phyloP scores from a whole-genome alignment of 176 grass and related monocot genomes.

The Carex littledalei region DNA sequence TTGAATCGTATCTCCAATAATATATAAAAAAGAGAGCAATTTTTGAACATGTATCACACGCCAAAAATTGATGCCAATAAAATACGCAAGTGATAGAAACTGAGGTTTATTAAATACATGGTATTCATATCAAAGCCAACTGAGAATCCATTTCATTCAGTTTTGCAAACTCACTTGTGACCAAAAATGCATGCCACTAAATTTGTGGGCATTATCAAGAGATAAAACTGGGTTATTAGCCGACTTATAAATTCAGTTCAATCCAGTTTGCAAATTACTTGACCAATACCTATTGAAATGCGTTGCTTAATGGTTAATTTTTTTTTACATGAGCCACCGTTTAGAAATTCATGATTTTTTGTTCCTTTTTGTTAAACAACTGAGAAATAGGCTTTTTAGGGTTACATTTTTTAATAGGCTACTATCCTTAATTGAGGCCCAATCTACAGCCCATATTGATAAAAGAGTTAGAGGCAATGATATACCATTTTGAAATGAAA shows the following conservation, averaged over 20 bases:
- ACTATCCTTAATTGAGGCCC: neutral
- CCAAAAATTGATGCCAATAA: no score
- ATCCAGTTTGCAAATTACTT: neutral
- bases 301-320: neutral
- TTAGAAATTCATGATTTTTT: neutral
- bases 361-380: neutral
- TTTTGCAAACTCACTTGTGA: no score
- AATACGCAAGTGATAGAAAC: no score
- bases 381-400: neutral
- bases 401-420: neutral
- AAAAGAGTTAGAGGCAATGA: neutral
- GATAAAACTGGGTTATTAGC: conserved; percentile 32
- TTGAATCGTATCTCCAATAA: no score
- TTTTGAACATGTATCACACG: neutral
- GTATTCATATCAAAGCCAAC: no score
- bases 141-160: no score
- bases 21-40: neutral
- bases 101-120: no score
- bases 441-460: neutral
- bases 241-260: neutral
- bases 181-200: neutral
- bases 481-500: neutral
- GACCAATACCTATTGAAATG: neutral
- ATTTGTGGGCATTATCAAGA: neutral
- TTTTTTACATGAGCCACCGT: neutral